Percentiles rank a stretch among this genome's conserved stretches.
Evolutionary conservation across 306 rosid species (phyloP).

Genomic region (Sophora flavescens): DNA sequence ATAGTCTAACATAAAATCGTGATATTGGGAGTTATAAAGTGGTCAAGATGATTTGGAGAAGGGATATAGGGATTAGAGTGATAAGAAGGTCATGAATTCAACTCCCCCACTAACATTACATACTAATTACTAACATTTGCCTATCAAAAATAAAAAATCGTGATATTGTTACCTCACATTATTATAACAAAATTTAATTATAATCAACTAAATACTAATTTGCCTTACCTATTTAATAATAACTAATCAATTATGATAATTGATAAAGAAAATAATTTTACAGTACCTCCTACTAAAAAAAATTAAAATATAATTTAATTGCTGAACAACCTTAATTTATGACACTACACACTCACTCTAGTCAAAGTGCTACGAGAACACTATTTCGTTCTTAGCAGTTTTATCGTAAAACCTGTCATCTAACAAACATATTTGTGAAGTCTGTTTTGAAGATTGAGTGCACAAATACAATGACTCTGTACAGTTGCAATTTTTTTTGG

Average conservation of each 20-base stretch:
- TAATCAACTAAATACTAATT: not conserved
- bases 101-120: too few relatives aligned
- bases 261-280: not conserved
- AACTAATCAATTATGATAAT: not conserved
- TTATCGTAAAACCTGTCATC: not conserved
- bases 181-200: not conserved
- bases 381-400: not conserved
- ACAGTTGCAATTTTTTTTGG: not conserved
- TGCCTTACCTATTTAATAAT: not conserved
- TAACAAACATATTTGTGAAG: not conserved
- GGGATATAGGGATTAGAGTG: too few relatives aligned
- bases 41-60: too few relatives aligned
- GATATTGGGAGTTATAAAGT: too few relatives aligned
- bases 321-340: too few relatives aligned
- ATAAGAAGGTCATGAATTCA: too few relatives aligned
- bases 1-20: not conserved
- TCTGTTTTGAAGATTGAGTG: not conserved
- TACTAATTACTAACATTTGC: too few relatives aligned
- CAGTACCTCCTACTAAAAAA: not conserved
- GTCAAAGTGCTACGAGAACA: not conserved
- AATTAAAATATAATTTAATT: too few relatives aligned
- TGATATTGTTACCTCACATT: not conserved
- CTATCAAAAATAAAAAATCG: too few relatives aligned
- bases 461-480: not conserved
- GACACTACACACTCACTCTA: too few relatives aligned